Evolutionary conservation across 1,139 yeast genomes (phyloP).

Genomic region (Kodamaea arcana): DNA sequence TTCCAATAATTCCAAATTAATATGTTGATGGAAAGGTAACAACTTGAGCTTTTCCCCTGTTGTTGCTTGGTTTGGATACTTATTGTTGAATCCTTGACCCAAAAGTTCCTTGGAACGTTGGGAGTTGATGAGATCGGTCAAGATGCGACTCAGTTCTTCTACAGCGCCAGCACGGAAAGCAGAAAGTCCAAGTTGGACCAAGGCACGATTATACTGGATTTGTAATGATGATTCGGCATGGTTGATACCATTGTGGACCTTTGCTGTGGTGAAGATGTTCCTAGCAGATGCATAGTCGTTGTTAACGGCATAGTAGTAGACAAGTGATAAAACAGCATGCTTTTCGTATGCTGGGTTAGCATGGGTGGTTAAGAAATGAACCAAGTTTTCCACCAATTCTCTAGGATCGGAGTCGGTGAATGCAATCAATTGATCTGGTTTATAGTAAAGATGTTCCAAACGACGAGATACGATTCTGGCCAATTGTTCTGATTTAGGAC

Average conservation of each 20-base stretch:
- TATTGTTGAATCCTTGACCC: constrained; percentile 87
- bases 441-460: constrained; percentile 90
- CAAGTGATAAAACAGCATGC: constrained; percentile 78
- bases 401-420: constrained; percentile 29
- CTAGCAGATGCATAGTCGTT: constrained; percentile 80
- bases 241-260: constrained; percentile 77
- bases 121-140: constrained; percentile 85
- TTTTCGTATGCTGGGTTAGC: constrained; percentile 67
- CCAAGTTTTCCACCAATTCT: constrained; percentile 60
- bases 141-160: constrained; percentile 80
- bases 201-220: constrained; percentile 89
- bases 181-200: constrained; percentile 92
- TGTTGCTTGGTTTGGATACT: constrained; percentile 53
- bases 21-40: constrained; percentile 97
- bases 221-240: constrained; percentile 82
- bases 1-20: constrained; percentile 91
- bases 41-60: constrained; percentile 73
- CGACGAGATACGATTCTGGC: constrained; percentile 80
- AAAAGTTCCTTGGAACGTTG: constrained; percentile 86
- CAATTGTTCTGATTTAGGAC: constrained; percentile 54
- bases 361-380: constrained; percentile 63
- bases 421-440: constrained; percentile 71
- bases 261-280: constrained; percentile 81
- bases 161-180: constrained; percentile 91
- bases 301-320: constrained; percentile 88